Percentiles rank a stretch among this genome's conserved stretches.
Evolutionary conservation across 108 stramenopile genomes (phyloP).

Genomic region (Aurantiochytrium sp.): DNA sequence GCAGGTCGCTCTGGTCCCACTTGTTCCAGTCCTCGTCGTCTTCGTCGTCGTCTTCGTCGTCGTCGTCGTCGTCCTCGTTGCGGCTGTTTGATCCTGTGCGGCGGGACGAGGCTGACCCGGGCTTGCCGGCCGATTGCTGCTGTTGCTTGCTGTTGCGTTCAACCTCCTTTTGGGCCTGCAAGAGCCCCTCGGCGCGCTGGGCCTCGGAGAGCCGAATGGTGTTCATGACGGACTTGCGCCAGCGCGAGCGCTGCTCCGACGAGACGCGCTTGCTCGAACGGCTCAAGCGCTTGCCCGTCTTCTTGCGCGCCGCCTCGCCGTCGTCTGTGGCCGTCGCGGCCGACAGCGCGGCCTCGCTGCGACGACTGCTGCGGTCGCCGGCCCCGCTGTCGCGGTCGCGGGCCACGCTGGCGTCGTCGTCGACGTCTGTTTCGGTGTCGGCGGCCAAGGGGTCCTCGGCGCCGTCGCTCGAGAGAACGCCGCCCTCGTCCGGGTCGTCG

Average conservation of each 20-base stretch:
- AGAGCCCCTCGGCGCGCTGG: background rate
- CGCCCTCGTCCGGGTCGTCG: background rate
- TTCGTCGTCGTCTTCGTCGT: conserved; percentile 11
- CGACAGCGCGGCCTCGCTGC: no score
- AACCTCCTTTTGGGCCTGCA: conserved; percentile 13
- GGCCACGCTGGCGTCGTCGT: no score
- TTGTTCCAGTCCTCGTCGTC: conserved; percentile 6
- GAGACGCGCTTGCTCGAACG: background rate
- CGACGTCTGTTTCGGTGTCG: no score
- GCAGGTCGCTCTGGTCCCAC: background rate
- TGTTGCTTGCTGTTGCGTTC: background rate
- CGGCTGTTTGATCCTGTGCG: no score
- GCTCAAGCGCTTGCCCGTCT: background rate
- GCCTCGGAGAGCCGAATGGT: conserved; percentile 14
- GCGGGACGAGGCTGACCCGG: no score
- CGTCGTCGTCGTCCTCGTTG: background rate
- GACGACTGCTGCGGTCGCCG: no score
- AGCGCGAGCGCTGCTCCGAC: background rate
- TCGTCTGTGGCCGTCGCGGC: background rate
- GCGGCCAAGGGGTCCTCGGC: background rate
- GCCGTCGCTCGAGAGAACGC: background rate
- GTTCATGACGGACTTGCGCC: conserved; percentile 29
- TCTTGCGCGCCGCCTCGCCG: background rate
- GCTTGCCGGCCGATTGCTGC: background rate
- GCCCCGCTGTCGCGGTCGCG: no score